Evolutionary conservation across 805 yeast species (phyloP), one percentile per base, ranked within the genome.

Genomic region (Isabelozyma heimii): DNA sequence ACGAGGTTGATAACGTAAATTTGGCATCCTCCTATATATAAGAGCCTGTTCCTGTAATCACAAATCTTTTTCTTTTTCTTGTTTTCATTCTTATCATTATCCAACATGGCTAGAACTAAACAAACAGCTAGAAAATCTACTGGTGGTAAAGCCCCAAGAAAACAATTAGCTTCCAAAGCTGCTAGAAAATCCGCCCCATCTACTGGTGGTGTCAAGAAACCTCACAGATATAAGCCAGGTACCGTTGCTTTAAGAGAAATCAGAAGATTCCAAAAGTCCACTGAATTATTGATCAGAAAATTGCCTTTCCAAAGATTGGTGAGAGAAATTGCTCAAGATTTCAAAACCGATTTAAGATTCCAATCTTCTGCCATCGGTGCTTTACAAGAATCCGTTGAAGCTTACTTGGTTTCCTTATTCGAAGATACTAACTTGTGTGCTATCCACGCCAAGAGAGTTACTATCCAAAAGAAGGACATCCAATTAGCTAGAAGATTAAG

Each of bases 161-260:
- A 72, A 65, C 77, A 72, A 62, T 70, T 72, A 62, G 77, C 77
- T 57, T 72, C 77, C 52, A 72, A 72, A 68, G 77, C 77, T 54
- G 77, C 77, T 56, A 70, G 77, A 70, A 72, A 72, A 62, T 72
- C 77, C 45, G 77, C 77, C 51, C 77, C 77, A 61, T 68, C 72
- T 49, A 63, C 74, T 49, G 77, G 77, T 50, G 77, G 77, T 68
- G 77, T 72, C 58, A 72, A 72, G 70, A 72, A 72, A 66, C 77
- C 77, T 44, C 77, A 72, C 75, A 72, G 77, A 72, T 72, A 72
- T 67, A 72, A 72, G 72, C 77, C 77, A 56, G 77, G 77, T 72
- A 72, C 77, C 62, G 77, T 72, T 51, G 77, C 77, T 55, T 72
- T 72, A 67, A 70, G 77, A 70, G 77, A 72, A 68, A 72, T 72